Conservation (phyloP, 1,284 basidiomycete genomes). For the Sanghuangporus weigelae region DNA sequence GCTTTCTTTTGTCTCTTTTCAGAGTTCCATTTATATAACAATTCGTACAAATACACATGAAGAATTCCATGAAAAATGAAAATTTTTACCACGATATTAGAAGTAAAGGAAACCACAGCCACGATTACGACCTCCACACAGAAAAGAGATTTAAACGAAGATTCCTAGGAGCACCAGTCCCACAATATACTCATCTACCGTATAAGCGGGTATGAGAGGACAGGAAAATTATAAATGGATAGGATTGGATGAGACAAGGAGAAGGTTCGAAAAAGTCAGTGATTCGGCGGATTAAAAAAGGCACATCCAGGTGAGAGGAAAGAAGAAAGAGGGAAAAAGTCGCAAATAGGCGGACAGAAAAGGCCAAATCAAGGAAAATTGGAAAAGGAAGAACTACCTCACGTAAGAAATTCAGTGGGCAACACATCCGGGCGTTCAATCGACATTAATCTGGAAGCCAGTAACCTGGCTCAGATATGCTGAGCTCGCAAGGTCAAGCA, state of each 20-base stretch:
- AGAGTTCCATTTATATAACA: too few species aligned
- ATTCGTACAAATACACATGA: too few species aligned
- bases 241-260: neutral
- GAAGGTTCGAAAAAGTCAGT: neutral
- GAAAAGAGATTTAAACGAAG: neutral
- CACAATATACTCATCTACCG: neutral
- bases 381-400: neutral
- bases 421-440: slow-evolving; percentile 9
- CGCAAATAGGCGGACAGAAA: neutral
- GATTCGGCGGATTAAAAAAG: neutral
- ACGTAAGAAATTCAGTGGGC: neutral
- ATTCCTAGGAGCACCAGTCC: neutral
- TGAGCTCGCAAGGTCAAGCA: slow-evolving; percentile 80
- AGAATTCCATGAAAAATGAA: too few species aligned
- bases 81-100: too few species aligned
- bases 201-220: neutral
- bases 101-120: neutral
- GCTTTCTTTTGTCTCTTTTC: too few species aligned
- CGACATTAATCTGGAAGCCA: slow-evolving; percentile 56
- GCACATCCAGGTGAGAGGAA: neutral
- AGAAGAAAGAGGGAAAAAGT: neutral
- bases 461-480: slow-evolving; percentile 93
- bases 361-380: neutral
- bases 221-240: neutral
- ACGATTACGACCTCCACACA: neutral